phyloP scores from a whole-genome alignment of 2,329 filamentous ascomycete species.

The Corinectria fuckeliana region DNA sequence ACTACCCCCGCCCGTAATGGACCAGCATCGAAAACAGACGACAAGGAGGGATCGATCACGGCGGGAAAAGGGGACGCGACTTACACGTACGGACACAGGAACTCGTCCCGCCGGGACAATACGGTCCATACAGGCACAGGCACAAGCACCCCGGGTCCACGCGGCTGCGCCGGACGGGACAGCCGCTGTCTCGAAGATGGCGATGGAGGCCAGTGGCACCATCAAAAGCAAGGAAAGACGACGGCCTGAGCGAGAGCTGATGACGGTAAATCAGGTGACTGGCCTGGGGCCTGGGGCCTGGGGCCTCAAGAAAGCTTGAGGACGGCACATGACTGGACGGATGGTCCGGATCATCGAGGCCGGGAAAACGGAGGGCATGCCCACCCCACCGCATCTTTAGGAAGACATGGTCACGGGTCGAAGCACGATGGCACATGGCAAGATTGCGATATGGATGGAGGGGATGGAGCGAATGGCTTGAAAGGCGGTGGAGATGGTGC shows the following conservation, averaged over 20 bases:
- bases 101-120: background rate
- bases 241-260: background rate
- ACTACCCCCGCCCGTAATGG: background rate
- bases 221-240: background rate
- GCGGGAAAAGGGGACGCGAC: background rate
- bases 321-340: constrained; percentile 9
- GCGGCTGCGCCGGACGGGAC: constrained; percentile 1
- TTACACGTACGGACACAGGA: background rate
- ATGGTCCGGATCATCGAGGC: constrained; percentile 7
- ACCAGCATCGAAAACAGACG: background rate
- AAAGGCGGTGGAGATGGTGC: constrained; percentile 5
- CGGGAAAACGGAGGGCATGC: background rate
- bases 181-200: background rate
- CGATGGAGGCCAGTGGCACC: background rate
- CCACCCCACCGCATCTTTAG: constrained; percentile 17
- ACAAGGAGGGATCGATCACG: background rate
- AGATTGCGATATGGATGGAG: constrained; percentile 23
- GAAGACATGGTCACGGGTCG: constrained; percentile 31
- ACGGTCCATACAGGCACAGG: background rate
- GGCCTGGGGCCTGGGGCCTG: background rate
- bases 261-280: constrained; percentile 3
- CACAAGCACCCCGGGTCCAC: constrained; percentile 14
- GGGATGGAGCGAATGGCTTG: constrained; percentile 13
- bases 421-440: constrained; percentile 26
- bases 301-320: background rate